phyloP scores from a whole-genome alignment of 2,329 filamentous ascomycete species.

The Colletotrichum horii region DNA sequence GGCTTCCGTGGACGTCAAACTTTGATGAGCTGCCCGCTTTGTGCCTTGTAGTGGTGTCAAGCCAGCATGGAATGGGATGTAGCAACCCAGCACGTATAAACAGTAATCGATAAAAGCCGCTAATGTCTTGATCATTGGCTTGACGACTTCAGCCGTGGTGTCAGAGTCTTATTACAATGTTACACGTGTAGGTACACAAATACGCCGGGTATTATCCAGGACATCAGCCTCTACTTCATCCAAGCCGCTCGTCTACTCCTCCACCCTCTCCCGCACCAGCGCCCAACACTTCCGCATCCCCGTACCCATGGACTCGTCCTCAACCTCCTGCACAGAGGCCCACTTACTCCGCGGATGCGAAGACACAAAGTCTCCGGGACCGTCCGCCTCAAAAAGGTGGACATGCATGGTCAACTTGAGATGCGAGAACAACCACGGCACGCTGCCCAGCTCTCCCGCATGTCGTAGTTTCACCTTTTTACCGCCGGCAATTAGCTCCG shows the following conservation, averaged over 20 bases:
- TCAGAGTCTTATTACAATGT: not conserved
- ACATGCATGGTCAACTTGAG: slow-evolving; percentile 63
- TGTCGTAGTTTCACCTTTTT: slow-evolving; percentile 30
- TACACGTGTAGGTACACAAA: not conserved
- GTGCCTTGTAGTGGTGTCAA: accelerated
- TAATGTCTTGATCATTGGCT: not conserved
- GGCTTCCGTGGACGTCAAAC: not conserved
- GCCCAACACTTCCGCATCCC: slow-evolving; percentile 65
- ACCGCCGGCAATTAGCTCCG: slow-evolving; percentile 26
- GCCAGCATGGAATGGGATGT: not conserved
- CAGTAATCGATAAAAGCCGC: not conserved
- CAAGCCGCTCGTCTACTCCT: not conserved
- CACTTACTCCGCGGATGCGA: slow-evolving; percentile 33
- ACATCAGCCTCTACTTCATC: not conserved
- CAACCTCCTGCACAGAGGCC: slow-evolving; percentile 44
- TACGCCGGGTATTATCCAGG: not conserved
- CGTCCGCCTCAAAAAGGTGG: slow-evolving; percentile 49
- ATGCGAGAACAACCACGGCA: slow-evolving; percentile 65
- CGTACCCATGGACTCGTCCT: slow-evolving; percentile 60
- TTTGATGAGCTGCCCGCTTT: not conserved
- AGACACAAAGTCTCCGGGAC: not conserved
- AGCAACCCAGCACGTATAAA: not conserved
- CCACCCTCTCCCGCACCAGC: slow-evolving; percentile 35
- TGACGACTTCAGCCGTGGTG: not conserved
- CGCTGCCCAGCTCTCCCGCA: slow-evolving; percentile 50